Evolutionary conservation across 2,329 filamentous ascomycete species (phyloP), one percentile per base, ranked within the genome.

Genomic region (Colletotrichum lentis): DNA sequence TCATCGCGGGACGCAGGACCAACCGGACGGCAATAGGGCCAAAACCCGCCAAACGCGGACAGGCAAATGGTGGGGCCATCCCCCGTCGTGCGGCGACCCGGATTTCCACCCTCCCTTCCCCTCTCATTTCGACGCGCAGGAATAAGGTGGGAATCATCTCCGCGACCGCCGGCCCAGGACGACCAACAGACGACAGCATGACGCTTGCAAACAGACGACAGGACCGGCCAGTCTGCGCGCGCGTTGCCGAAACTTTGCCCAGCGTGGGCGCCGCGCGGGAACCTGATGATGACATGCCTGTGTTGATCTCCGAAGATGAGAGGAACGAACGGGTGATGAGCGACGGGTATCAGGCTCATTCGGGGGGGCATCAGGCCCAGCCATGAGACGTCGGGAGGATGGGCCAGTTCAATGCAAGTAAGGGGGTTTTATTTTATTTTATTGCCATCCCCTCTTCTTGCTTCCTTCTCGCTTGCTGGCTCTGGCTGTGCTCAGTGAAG

Each of bases 241-340:
- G 58, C 58, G 44, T 55, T 66, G 62, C 52, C 37, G 44, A 63
- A 67, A 67, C 58, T 67, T 27, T 63, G 64, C 64, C 31, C 58
- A 53, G 39, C 35, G 22, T 59, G 43, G 20, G 20, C 53, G 22
- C 18, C 20, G 11, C 22, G 39, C 22, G 27, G 50, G 57, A 44
- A 46, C 24, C 53, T n/a, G n/a, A n/a, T 59, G 64, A 12, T 62
- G 57, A 41, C 61, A 68, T 68, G 65, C 65, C 61, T 68, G 65
- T 35, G 61, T 68, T 68, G 65, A 68, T 68, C 65, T 49, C 47
- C 44, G 37, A 24, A 64, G 54, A 68, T 68, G 65, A 68, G 65
- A 68, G 65, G 65, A 68, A 68, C 65, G 65, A 68, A 68, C 65
- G 55, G 65, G 53, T 68, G 65, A 68, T 64, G 61, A 24, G 43